These are phyloP conservation scores for Melampsora larici-populina DNA, from an alignment of 1,284 basidiomycete genomes.

Conservation along the genomic window DNA sequence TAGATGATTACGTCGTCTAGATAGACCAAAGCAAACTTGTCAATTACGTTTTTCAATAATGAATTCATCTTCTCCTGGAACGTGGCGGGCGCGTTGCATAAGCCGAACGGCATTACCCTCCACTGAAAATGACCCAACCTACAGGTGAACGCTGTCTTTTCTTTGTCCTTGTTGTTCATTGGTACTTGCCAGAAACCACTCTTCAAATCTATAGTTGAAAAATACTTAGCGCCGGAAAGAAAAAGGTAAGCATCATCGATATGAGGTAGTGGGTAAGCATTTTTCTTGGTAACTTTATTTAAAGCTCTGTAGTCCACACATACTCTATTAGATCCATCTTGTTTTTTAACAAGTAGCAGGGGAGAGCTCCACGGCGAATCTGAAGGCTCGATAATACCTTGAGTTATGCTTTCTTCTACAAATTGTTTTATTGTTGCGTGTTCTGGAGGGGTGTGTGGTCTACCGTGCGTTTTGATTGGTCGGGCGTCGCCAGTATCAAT, in stretches of 20 bases:
- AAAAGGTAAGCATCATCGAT: neutral
- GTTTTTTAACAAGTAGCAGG: too few species aligned
- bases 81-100: too few species aligned
- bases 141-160: too few species aligned
- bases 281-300: constrained; percentile 1
- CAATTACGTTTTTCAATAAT: too few species aligned
- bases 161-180: too few species aligned
- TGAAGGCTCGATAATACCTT: constrained; percentile 6
- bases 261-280: constrained; percentile 2
- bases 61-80: too few species aligned
- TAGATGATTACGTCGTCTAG: constrained; percentile 8
- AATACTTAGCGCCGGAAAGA: neutral
- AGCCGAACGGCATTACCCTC: too few species aligned
- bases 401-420: neutral
- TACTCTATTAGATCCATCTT: neutral
- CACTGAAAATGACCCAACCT: too few species aligned
- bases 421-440: constrained; percentile 9
- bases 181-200: too few species aligned
- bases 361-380: too few species aligned
- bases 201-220: neutral
- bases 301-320: constrained; percentile 16
- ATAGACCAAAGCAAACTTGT: constrained; percentile 11
- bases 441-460: neutral
- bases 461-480: neutral
- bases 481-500: neutral